phyloP scores from a whole-genome alignment of 2,329 filamentous ascomycete genomes.

The Scedosporium minutisporum region DNA sequence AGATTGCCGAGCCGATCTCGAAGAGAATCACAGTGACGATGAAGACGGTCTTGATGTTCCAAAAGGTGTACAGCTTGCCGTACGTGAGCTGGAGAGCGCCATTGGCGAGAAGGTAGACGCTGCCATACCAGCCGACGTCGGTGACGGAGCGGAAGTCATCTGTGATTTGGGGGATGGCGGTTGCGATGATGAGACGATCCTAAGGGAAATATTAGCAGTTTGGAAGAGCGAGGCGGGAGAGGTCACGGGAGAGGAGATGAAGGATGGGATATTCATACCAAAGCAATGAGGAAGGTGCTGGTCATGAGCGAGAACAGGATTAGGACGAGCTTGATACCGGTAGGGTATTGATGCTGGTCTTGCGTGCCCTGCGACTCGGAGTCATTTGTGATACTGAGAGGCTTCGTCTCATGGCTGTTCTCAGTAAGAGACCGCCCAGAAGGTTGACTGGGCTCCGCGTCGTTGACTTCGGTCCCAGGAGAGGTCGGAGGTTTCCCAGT shows the following conservation, averaged over 20 bases:
- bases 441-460: neutral
- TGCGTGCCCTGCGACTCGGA: neutral
- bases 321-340: neutral
- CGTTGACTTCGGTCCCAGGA: neutral
- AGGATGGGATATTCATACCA: neutral
- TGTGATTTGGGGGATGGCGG: slow-evolving; percentile 19
- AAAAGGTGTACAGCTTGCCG: slow-evolving; percentile 21
- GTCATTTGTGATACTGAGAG: neutral
- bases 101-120: slow-evolving; percentile 18
- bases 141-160: slow-evolving; percentile 18
- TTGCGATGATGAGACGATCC: slow-evolving; percentile 27
- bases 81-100: slow-evolving; percentile 20
- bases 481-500: too few species aligned
- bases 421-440: neutral
- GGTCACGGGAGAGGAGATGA: neutral
- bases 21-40: slow-evolving; percentile 14
- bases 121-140: slow-evolving; percentile 21
- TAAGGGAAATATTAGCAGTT: slow-evolving; percentile 6
- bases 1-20: slow-evolving; percentile 20
- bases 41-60: slow-evolving; percentile 14
- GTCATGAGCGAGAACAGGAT: slow-evolving; percentile 3
- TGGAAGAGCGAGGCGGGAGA: neutral
- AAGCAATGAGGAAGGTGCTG: slow-evolving; percentile 11
- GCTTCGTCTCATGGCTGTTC: neutral
- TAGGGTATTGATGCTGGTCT: neutral